These are phyloP conservation scores for Trametes sp. DNA, from an alignment of 1,284 basidiomycete genomes.

Conservation along the genomic window DNA sequence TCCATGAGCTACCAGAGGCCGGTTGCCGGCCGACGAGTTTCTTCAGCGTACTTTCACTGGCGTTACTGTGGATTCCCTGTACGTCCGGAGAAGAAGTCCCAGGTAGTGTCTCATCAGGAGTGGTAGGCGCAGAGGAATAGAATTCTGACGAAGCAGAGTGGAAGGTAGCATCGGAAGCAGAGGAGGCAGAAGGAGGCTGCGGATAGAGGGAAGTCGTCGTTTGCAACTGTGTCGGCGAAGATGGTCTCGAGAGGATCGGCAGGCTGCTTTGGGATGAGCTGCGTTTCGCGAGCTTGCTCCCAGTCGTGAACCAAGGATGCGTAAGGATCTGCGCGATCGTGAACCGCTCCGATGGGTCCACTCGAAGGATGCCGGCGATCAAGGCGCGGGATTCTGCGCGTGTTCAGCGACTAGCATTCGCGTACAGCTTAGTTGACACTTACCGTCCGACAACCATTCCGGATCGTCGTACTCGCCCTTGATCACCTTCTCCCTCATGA, in stretches of 20 bases:
- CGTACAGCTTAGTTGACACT: background rate
- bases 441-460: constrained; percentile 88
- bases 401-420: background rate
- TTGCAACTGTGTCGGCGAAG: constrained; percentile 33
- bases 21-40: constrained; percentile 30
- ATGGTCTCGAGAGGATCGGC: constrained; percentile 39
- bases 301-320: constrained; percentile 88
- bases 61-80: constrained; percentile 50
- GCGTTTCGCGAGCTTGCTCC: constrained; percentile 33
- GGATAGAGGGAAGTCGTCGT: constrained; percentile 40
- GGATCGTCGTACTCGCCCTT: constrained; percentile 92
- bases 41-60: constrained; percentile 60
- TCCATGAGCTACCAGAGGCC: constrained; percentile 1
- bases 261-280: constrained; percentile 38
- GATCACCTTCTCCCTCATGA: constrained; percentile 91
- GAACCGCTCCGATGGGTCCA: constrained; percentile 79
- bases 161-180: constrained; percentile 61
- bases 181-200: constrained; percentile 50
- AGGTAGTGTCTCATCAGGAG: constrained; percentile 52
- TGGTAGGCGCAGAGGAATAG: constrained; percentile 60
- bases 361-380: constrained; percentile 81
- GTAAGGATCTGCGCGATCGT: constrained; percentile 87
- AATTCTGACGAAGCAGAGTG: constrained; percentile 62
- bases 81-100: constrained; percentile 13
- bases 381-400: constrained; percentile 81